Evolutionary conservation across 164 flowering plant genomes (phyloP), one percentile per base, ranked within the genome.

Genomic region (Akebia trifoliata): DNA sequence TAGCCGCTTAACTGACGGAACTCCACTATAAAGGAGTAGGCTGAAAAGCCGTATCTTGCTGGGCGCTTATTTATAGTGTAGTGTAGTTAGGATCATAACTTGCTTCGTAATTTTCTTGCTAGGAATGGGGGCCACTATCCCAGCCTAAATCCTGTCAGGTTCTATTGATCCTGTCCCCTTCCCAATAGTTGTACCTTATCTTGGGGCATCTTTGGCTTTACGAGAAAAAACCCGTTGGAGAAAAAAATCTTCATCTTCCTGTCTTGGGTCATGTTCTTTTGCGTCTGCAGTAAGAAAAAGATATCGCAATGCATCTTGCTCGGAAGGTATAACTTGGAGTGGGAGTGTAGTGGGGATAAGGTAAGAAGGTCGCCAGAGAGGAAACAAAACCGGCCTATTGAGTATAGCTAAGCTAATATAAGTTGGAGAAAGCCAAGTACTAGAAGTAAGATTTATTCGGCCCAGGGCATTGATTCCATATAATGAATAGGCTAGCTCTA

Each of bases 61-160:
- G n/a, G n/a, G n/a, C n/a, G n/a, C n/a, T n/a, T n/a, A n/a, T n/a
- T n/a, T n/a, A n/a, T n/a, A n/a, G n/a, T n/a, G n/a, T n/a, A n/a
- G n/a, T n/a, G n/a, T n/a, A n/a, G n/a, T n/a, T n/a, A n/a, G n/a
- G n/a, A n/a, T n/a, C n/a, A n/a, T n/a, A n/a, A n/a, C n/a, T n/a
- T n/a, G n/a, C n/a, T n/a, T n/a, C n/a, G n/a, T n/a, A n/a, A n/a
- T n/a, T n/a, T n/a, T n/a, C n/a, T n/a, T n/a, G 61, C 46, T 46
- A 46, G 22, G 40, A 45, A 60, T 50, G 56, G 64, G 64, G 50
- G 30, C 57, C 64, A 50, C 57, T 61, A 50, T 51, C 64, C 64
- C 31, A 60, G 37, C 56, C 28, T n/a, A 25, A 20, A 60, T 60
- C 64, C 20, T 39, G 56, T 57, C 57, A 50, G 40, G 64, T 61